Percentiles rank a stretch among this genome's conserved stretches.
Evolutionary conservation across 192 early-diverging fungal species (phyloP).

Genomic region (Martensiomyces pterosporus): DNA sequence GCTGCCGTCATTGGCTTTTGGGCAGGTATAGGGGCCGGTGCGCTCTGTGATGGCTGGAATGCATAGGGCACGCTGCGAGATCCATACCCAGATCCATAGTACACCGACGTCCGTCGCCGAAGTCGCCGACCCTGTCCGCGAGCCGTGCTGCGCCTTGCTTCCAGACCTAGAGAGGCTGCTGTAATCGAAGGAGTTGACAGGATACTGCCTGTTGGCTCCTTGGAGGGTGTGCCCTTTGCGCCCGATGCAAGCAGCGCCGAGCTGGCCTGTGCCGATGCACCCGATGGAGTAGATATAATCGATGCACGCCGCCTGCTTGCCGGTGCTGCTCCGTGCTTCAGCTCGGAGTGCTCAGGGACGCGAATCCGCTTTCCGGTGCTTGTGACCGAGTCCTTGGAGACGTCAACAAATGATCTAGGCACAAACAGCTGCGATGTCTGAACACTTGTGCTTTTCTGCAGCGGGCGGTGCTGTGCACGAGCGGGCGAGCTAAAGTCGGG

Average conservation of each 20-base stretch:
- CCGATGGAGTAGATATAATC: background rate
- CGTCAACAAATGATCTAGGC: constrained; percentile 34
- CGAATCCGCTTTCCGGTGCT: constrained; percentile 11
- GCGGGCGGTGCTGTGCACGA: constrained; percentile 10
- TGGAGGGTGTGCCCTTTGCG: background rate
- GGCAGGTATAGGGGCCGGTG: constrained; percentile 7
- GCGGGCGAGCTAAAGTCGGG: background rate
- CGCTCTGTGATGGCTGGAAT: constrained; percentile 6
- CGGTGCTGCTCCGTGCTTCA: constrained; percentile 4
- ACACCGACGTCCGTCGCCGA: constrained; percentile 13
- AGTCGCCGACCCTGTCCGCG: constrained; percentile 5
- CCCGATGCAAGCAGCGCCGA: background rate
- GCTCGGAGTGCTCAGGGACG: constrained; percentile 5
- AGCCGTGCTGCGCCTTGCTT: constrained; percentile 19
- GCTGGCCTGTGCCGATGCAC: too few species aligned
- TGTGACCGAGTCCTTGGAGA: constrained; percentile 7
- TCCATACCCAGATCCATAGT: constrained; percentile 45
- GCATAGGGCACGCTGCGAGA: constrained; percentile 32
- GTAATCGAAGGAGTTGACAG: constrained; percentile 21
- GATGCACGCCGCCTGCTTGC: constrained; percentile 11
- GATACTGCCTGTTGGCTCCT: background rate
- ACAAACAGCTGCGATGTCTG: constrained; percentile 13
- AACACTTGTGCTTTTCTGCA: constrained; percentile 2
- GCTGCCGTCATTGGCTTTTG: background rate
- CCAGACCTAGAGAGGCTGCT: constrained; percentile 29